Evolutionary conservation across 2,329 filamentous ascomycete genomes (phyloP), one percentile per base, ranked within the genome.

Genomic region (Arthrobotrys sinensis): DNA sequence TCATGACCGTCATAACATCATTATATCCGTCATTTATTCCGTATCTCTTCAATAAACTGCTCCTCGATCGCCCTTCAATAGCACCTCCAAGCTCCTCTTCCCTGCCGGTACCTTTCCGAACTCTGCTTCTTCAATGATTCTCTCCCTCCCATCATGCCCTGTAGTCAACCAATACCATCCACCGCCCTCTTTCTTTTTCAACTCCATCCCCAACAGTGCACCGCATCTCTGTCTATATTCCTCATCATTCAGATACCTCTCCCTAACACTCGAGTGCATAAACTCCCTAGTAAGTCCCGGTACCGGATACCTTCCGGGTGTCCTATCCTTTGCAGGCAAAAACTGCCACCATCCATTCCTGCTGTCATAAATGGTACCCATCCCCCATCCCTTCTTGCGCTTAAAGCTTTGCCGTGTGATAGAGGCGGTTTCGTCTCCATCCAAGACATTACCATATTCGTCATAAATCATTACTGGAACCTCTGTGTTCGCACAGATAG

Each of bases 301-400:
- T 28, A 82, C 81, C 3, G 70, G 53, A 43, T 83, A 83, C 2
- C 57, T 53, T 1, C 82, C 82, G 0, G 83, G 83, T 0, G 80
- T 83, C 24, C 81, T 79, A 60, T 75, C 64, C 24, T 45, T 77
- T 38, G 76, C 80, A n/a, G 80, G 66, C 55, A 81, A 36, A 72
- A 76, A 48, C 66, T 65, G 48, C 79, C 81, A 80, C 34, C 80
- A 24, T 2, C 80, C 79, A 21, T 80, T 78, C 14, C 79, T 80
- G 7, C 83, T 83, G 62, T 85, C 81, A 43, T 83, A 83, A 16
- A 85, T 82, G 38, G 83, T 81, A 21, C 84, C 84, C 8, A 84
- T 80, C 8, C 81, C 84, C 82, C 83, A 85, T 14, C 84, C 83
- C 7, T 81, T 19, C 4, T 55, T 50, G 7, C 79, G 16, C 24